These are phyloP conservation scores for Circinella minor DNA, from an alignment of 371 early-diverging fungal genomes.

Conservation along the genomic window DNA sequence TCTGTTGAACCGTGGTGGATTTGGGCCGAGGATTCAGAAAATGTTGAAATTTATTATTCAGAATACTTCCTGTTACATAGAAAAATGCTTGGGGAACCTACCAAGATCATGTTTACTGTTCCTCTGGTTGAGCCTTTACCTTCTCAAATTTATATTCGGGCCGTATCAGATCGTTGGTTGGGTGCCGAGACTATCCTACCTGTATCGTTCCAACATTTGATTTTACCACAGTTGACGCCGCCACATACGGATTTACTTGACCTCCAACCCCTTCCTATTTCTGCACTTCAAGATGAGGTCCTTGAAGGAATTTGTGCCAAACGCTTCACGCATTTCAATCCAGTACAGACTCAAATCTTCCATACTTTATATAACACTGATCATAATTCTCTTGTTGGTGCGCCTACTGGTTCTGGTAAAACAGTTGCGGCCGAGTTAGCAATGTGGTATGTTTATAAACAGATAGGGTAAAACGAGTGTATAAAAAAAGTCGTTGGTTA, in stretches of 20 bases:
- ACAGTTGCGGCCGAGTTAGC: slow-evolving; percentile 97
- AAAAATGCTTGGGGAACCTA: slow-evolving; percentile 54
- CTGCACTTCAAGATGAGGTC: slow-evolving; percentile 79
- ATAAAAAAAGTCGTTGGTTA: not conserved
- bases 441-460: slow-evolving; percentile 66
- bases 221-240: slow-evolving; percentile 81
- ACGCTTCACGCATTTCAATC: slow-evolving; percentile 94
- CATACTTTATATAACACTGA: slow-evolving; percentile 89
- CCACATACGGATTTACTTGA: slow-evolving; percentile 90
- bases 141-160: slow-evolving; percentile 86
- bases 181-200: slow-evolving; percentile 86
- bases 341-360: slow-evolving; percentile 98
- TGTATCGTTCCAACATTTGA: slow-evolving; percentile 89
- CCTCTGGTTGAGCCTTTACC: slow-evolving; percentile 90
- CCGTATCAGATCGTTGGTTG: slow-evolving; percentile 93
- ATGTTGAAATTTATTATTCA: slow-evolving; percentile 61
- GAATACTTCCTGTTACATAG: slow-evolving; percentile 58
- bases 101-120: slow-evolving; percentile 84
- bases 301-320: slow-evolving; percentile 80
- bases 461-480: not conserved
- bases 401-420: slow-evolving; percentile 99
- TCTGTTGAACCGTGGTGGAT: slow-evolving; percentile 92
- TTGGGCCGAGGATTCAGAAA: slow-evolving; percentile 87
- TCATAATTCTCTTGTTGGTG: slow-evolving; percentile 92
- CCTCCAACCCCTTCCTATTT: slow-evolving; percentile 86